Conservation (phyloP, 1,284 basidiomycete genomes). For the Gomphus bonarii region DNA sequence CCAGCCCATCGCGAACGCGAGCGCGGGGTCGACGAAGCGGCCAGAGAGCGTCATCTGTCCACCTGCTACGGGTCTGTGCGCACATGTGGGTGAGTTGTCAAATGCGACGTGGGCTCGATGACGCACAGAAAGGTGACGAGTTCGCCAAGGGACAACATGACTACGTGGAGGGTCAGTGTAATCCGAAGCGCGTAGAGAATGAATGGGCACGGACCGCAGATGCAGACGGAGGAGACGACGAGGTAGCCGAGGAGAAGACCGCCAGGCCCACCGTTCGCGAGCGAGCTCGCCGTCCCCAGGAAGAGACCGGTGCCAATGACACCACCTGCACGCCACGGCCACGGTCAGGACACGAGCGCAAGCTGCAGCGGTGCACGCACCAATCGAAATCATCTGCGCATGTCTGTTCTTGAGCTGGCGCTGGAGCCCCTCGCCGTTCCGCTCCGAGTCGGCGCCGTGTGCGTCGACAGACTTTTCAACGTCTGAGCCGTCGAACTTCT, state of each 20-base stretch:
- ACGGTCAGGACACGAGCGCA: not conserved
- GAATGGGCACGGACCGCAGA: not conserved
- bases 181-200: no score
- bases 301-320: conserved; percentile 12
- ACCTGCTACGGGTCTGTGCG: conserved; percentile 1
- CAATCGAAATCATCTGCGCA: conserved; percentile 12
- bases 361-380: not conserved
- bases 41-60: conserved; percentile 5
- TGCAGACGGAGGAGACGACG: conserved; percentile 1
- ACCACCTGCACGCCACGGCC: not conserved
- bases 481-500: not conserved
- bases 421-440: conserved; percentile 5
- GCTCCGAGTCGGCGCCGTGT: not conserved
- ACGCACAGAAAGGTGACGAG: conserved; percentile 6
- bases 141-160: conserved; percentile 8
- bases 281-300: conserved; percentile 3
- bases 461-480: not conserved
- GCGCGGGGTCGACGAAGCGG: conserved; percentile 40
- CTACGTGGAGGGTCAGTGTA: not conserved
- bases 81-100: not conserved
- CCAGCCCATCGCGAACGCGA: conserved; percentile 35
- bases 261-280: conserved; percentile 1
- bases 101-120: not conserved
- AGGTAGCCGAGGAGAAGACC: conserved; percentile 2
- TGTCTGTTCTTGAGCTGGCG: conserved; percentile 4